A percentile compares a stretch with the other conserved stretches of the same genome.
These are phyloP conservation scores for Trichoderma koningii DNA, from an alignment of 2,329 filamentous ascomycete species.

Conservation along the genomic window DNA sequence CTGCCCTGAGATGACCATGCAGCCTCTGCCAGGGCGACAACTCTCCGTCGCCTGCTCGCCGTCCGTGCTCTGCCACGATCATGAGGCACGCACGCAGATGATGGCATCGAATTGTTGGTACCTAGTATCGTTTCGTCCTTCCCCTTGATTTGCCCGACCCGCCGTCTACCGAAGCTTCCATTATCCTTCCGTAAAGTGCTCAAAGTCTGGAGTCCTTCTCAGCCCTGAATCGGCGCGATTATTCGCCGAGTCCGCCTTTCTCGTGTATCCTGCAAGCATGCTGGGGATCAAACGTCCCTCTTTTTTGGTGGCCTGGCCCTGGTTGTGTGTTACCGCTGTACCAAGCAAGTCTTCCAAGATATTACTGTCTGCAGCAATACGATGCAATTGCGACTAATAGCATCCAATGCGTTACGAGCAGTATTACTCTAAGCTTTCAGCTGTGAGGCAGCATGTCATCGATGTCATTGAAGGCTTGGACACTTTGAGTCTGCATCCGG, in stretches of 20 bases:
- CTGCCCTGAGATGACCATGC: too few relatives aligned
- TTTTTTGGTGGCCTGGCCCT: too few relatives aligned
- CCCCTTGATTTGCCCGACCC: not conserved
- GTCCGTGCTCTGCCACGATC: not conserved
- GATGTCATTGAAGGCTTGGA: not conserved
- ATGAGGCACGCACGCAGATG: not conserved
- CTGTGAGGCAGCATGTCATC: too few relatives aligned
- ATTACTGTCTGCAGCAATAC: too few relatives aligned
- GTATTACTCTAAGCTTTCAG: too few relatives aligned
- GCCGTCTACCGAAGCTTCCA: not conserved
- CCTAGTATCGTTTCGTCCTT: not conserved
- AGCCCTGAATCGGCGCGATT: conserved; percentile 4
- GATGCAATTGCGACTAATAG: too few relatives aligned
- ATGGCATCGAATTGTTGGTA: not conserved
- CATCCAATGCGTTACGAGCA: too few relatives aligned
- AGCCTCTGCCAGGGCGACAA: not conserved
- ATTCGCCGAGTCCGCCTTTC: not conserved
- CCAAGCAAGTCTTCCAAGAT: too few relatives aligned
- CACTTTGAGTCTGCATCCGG: not conserved
- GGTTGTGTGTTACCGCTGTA: too few relatives aligned
- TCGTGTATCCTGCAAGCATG: not conserved
- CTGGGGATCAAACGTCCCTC: not conserved
- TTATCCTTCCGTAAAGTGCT: not conserved
- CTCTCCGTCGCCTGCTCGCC: not conserved
- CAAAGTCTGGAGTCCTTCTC: not conserved